Evolutionary conservation across 192 early-diverging fungal genomes (phyloP).

Genomic region (Linderina pennispora): DNA sequence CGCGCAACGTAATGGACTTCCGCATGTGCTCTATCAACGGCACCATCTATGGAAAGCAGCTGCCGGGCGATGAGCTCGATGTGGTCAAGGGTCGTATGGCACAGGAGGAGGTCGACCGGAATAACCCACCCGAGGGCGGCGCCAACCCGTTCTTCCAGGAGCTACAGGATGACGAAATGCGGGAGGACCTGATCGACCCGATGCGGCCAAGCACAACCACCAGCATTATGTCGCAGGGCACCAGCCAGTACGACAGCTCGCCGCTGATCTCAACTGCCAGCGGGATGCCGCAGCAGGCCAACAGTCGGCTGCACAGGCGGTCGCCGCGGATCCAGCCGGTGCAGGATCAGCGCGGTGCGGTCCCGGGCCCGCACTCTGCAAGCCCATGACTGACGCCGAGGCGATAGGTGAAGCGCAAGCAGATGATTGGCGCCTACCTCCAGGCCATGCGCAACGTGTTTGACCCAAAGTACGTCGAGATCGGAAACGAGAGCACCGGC

Average conservation of each 20-base stretch:
- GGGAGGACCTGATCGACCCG: conserved; percentile 1
- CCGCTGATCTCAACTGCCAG: conserved; percentile 36
- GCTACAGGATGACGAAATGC: conserved; percentile 34
- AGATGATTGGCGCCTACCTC: conserved; percentile 52
- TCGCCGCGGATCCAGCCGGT: conserved; percentile 1
- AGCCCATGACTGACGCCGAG: conserved; percentile 24
- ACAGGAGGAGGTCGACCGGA: conserved; percentile 52
- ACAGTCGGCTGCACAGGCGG: background rate
- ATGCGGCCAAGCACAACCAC: conserved; percentile 23
- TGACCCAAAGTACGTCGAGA: conserved; percentile 57
- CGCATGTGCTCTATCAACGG: conserved; percentile 89
- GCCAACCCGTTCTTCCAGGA: conserved; percentile 33
- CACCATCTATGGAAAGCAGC: conserved; percentile 75
- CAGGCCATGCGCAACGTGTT: conserved; percentile 59
- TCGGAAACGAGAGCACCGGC: conserved; percentile 49
- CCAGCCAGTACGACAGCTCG: conserved; percentile 39
- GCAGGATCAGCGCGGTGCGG: conserved; percentile 12
- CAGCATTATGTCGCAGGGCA: conserved; percentile 26
- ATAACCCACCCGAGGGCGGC: conserved; percentile 41
- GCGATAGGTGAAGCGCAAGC: conserved; percentile 18
- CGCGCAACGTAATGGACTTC: conserved; percentile 94
- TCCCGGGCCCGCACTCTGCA: conserved; percentile 30
- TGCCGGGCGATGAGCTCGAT: conserved; percentile 62
- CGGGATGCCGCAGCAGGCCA: conserved; percentile 13
- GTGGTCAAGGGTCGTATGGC: conserved; percentile 43